phyloP scores from a whole-genome alignment of 148 eudicot species.

The Polygonum aviculare region DNA sequence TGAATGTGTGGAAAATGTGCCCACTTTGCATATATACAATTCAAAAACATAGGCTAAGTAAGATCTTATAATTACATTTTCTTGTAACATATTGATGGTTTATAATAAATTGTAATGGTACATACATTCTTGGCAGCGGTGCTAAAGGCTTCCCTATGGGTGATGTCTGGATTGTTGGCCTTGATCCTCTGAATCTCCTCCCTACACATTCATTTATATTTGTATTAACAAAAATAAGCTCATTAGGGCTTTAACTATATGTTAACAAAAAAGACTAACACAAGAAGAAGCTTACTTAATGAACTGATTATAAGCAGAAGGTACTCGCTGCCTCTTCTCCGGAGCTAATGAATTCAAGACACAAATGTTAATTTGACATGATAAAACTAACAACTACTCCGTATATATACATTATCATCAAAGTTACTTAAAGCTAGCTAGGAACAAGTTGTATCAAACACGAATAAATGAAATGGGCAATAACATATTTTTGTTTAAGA shows the following conservation, averaged over 20 bases:
- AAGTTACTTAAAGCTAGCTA: no score
- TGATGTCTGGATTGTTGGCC: constrained; percentile 8
- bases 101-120: not conserved
- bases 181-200: constrained; percentile 14
- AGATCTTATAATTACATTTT: not conserved
- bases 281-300: constrained; percentile 3
- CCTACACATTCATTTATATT: not conserved
- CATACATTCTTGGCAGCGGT: constrained; percentile 13
- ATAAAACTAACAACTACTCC: no score
- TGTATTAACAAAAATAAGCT: not conserved
- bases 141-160: constrained; percentile 14
- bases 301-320: constrained; percentile 15
- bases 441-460: not conserved
- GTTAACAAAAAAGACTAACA: not conserved
- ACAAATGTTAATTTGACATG: no score
- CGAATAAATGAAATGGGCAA: not conserved
- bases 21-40: constrained; percentile 2
- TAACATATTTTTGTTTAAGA: no score
- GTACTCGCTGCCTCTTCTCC: constrained; percentile 12
- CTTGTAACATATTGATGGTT: no score
- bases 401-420: no score
- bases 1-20: constrained; percentile 14
- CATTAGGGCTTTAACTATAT: not conserved
- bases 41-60: not conserved
- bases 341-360: constrained; percentile 7